Evolutionary conservation across 2,329 filamentous ascomycete species (phyloP).

Genomic region (Nannizziopsis arthrosporioides): DNA sequence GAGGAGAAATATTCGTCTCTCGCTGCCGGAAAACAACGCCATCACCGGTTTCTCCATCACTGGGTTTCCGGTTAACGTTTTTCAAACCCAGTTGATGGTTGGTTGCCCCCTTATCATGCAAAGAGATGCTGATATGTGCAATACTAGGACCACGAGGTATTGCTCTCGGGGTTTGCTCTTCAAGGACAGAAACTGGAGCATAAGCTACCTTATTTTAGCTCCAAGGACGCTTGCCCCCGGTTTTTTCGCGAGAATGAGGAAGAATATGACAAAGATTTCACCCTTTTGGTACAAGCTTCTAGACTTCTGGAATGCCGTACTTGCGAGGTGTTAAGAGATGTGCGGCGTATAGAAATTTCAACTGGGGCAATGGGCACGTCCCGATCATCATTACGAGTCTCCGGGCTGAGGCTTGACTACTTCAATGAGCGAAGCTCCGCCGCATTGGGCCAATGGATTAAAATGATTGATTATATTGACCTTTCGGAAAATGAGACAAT

Average conservation of each 20-base stretch:
- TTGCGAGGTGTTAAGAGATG: conserved; percentile 3
- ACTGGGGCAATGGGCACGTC: background rate
- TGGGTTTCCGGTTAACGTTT: too few relatives aligned
- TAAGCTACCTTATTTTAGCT: too few relatives aligned
- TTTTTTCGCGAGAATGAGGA: background rate
- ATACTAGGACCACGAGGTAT: too few relatives aligned
- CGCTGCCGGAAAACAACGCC: too few relatives aligned
- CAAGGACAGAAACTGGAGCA: background rate
- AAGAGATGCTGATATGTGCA: too few relatives aligned
- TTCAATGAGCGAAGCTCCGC: conserved; percentile 1
- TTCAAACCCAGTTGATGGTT: too few relatives aligned
- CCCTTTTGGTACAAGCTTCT: background rate
- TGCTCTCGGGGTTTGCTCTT: too few relatives aligned
- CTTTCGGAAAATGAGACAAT: conserved; percentile 1
- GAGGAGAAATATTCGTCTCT: too few relatives aligned
- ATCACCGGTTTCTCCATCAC: too few relatives aligned
- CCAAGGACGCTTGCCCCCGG: too few relatives aligned
- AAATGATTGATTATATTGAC: conserved; percentile 6
- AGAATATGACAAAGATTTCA: conserved; percentile 5
- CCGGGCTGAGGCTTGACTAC: conserved; percentile 10
- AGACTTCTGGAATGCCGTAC: background rate
- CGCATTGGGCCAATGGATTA: conserved; percentile 10
- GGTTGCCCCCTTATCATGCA: too few relatives aligned
- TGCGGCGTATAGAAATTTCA: conserved; percentile 6
- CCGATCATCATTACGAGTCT: background rate